Conservation (phyloP, 805 yeast genomes). For the Sugiyamaella smithiae region DNA sequence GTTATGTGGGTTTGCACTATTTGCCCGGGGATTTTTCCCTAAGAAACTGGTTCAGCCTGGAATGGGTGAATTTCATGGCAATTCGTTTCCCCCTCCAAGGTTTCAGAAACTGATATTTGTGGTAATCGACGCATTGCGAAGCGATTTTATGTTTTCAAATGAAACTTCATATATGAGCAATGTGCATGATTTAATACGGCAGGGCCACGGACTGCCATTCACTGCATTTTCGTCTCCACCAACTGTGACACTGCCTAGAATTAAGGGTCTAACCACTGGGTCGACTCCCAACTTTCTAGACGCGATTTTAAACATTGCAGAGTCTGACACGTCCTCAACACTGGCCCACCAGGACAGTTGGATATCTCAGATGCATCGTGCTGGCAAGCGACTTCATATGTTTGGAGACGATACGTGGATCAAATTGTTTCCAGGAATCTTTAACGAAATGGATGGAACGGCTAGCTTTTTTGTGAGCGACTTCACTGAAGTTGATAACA, state of each 20-base stretch:
- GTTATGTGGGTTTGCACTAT: constrained; percentile 54
- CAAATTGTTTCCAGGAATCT: constrained; percentile 74
- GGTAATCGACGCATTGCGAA: constrained; percentile 90
- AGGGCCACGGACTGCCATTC: constrained; percentile 76
- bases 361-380: constrained; percentile 61
- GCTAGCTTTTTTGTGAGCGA: constrained; percentile 93
- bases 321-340: constrained; percentile 72
- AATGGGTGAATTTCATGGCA: constrained; percentile 31
- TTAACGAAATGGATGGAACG: constrained; percentile 75
- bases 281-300: constrained; percentile 92
- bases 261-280: constrained; percentile 92
- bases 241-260: constrained; percentile 90
- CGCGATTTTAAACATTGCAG: constrained; percentile 91
- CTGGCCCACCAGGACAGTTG: constrained; percentile 80
- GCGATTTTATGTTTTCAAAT: constrained; percentile 74
- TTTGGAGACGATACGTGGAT: constrained; percentile 99
- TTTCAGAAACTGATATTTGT: constrained; percentile 72
- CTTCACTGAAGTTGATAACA: constrained; percentile 87
- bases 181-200: constrained; percentile 60
- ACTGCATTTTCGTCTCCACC: constrained; percentile 95
- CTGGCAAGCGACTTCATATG: constrained; percentile 59
- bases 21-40: constrained; percentile 87
- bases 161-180: constrained; percentile 60
- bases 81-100: constrained; percentile 12
- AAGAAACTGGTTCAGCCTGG: constrained; percentile 78